Evolutionary conservation across 2,329 filamentous ascomycete genomes (phyloP).

Genomic region (Colletotrichum musae): DNA sequence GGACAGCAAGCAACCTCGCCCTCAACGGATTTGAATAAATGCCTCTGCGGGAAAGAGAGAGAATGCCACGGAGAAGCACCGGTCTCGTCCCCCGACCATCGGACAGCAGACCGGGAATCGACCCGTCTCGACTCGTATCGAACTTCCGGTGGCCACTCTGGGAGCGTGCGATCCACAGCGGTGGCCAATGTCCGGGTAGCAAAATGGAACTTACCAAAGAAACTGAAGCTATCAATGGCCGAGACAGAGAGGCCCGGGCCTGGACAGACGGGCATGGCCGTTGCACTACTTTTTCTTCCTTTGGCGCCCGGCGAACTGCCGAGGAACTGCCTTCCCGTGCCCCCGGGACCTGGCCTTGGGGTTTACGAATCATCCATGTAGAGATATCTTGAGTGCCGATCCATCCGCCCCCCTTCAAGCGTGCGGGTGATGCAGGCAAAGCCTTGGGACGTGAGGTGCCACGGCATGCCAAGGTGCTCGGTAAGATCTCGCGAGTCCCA

Average conservation of each 20-base stretch:
- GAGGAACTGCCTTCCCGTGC: neutral
- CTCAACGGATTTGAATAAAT: neutral
- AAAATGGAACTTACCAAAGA: too few species aligned
- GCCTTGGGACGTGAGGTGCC: neutral
- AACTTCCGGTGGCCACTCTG: neutral
- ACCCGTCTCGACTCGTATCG: neutral
- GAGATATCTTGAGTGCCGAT: neutral
- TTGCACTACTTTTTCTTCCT: neutral
- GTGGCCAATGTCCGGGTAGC: neutral
- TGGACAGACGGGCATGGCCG: neutral
- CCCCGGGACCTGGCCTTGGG: neutral
- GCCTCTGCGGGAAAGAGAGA: neutral
- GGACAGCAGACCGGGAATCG: neutral
- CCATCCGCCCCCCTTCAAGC: neutral
- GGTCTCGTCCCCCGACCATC: neutral
- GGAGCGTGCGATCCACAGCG: neutral
- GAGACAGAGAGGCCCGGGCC: neutral
- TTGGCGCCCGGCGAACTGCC: neutral
- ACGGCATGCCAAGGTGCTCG: slow-evolving; percentile 6
- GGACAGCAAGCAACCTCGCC: neutral
- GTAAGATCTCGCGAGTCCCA: neutral
- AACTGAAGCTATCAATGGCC: too few species aligned
- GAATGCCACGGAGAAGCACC: neutral
- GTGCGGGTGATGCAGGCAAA: slow-evolving; percentile 2
- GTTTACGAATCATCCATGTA: neutral